Base-by-base conservation (phyloP, 495 filamentous ascomycete genomes). In the Trichoderma parareesei region DNA sequence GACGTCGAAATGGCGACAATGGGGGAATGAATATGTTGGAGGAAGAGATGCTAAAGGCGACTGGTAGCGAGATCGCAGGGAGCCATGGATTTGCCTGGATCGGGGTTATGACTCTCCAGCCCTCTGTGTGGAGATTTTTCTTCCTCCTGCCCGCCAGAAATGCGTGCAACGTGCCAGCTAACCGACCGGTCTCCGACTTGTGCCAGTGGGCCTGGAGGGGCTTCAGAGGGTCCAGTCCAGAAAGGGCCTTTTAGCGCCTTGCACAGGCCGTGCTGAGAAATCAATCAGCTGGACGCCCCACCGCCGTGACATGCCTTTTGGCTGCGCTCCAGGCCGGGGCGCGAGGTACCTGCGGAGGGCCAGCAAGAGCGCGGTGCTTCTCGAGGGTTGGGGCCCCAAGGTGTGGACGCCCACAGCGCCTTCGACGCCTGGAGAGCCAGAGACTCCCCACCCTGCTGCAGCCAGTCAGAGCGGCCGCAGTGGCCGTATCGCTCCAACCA, bases 91-190 rank as follows among this genome's bases (percentile, higher is more conserved):
- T 41, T 6, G 7, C 16, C 18, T n/a, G 53, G 53, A 57, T 57
- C 53, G 53, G 53, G 53, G 20, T 57, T 57, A 57, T 57, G 53
- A 57, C 53, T 57, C 33, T 57, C 53, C 53, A 57, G 53, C 53
- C 53, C 53, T 57, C 53, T 14, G 14, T 27, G 53, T 37, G 53
- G 53, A 57, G 53, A 35, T 57, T 57, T 33, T 38, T 18, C 18
- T 18, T 7, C 18, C 2, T 7, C 53, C 20, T 18, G 53, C 27
- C 53, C 20, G 27, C 33, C 6, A 57, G 20, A 4, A 35, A 57
- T 37, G 27, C 9, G 53, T 57, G 53, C 53, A 57, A 57, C 53
- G 53, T 57, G 53, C 53, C 53, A 57, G 53, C 27, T 37, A 57
- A 37, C 53, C 53, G 53, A 57, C 53, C 11, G 53, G 20, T 57